Evolutionary conservation across 257 asterid species (phyloP), one percentile per base, ranked within the genome.

Genomic region (Petrea volubilis): DNA sequence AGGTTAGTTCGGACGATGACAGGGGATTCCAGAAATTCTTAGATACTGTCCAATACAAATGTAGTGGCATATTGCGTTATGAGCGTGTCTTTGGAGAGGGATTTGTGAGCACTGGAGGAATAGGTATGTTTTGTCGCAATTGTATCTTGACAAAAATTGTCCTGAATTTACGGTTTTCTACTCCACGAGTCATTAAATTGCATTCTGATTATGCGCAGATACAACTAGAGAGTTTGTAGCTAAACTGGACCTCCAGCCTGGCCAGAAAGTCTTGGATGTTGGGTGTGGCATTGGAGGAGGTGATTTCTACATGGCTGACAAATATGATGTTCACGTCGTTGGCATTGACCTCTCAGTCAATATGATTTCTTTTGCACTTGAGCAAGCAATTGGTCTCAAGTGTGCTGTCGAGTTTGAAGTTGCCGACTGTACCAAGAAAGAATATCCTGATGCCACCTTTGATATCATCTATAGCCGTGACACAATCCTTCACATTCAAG

Each of bases 211-310:
- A 8, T 69, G 86, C 46, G 70, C 98, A 95, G 99, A 90, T 1
- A 92, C 99, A 28, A 95, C 99, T n/a, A 84, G 61, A 65, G 99
- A 95, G 75, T 95, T 92, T 79, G 97, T 92, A 6, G 84, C 73
- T 73, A 83, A 78, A 75, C 81, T 95, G 76, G 83, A 90, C 77
- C 99, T 95, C 59, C 80, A 88, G 83, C 87, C 96, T 49, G 96
- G 98, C 23, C 96, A 95, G 76, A 95, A 87, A 61, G 96, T 92
- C 47, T 93, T 95, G 40, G 99, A 95, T 69, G 98, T 95, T 64
- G 99, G 99, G 21, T 95, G 99, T 81, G 98, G 99, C 20, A 95
- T 95, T 75, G 99, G 98, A 50, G 99, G 99, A 71, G 99, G 99
- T 36, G 96, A 95, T 73, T 90, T 92, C 74, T 95, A 84, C 86